Percentiles rank a stretch among this genome's conserved stretches.
Conservation (phyloP, 805 yeast genomes). For the Metschnikowia baotianmanensis region DNA sequence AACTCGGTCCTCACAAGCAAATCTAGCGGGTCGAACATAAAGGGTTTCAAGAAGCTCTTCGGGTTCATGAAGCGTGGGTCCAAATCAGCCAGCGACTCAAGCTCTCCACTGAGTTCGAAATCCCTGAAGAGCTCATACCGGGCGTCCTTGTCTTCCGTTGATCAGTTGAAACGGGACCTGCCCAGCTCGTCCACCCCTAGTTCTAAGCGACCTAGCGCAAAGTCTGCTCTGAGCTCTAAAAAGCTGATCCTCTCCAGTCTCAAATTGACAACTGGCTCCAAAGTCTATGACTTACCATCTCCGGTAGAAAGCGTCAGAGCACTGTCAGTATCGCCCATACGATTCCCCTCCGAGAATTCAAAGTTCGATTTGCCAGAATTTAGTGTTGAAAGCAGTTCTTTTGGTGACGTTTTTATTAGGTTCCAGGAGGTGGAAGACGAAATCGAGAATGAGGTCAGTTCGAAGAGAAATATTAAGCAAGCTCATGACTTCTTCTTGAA, state of each 20-base stretch:
- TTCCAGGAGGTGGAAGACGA: constrained; percentile 20
- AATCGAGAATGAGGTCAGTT: constrained; percentile 15
- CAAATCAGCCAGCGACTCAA: constrained; percentile 1
- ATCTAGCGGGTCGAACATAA: not conserved
- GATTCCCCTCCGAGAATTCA: not conserved
- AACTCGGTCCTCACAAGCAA: not conserved
- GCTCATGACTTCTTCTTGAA: constrained; percentile 29
- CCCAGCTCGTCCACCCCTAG: too few relatives aligned
- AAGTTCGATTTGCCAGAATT: constrained; percentile 16
- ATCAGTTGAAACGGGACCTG: not conserved
- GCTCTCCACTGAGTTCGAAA: constrained; percentile 6
- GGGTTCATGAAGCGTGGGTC: constrained; percentile 11
- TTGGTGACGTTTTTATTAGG: constrained; percentile 17
- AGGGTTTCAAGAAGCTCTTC: constrained; percentile 10
- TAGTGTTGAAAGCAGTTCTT: constrained; percentile 15
- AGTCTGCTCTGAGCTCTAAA: too few relatives aligned
- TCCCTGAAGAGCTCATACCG: constrained; percentile 5
- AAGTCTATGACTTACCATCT: constrained; percentile 12
- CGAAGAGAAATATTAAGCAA: constrained; percentile 7
- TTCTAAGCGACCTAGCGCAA: not conserved
- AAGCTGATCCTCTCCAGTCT: constrained; percentile 9
- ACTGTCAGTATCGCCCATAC: constrained; percentile 3
- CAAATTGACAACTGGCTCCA: constrained; percentile 12
- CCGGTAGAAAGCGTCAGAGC: constrained; percentile 14
- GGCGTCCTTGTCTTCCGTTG: not conserved